Conservation (phyloP, 139 green algal genomes). For the Volvox africanus region DNA sequence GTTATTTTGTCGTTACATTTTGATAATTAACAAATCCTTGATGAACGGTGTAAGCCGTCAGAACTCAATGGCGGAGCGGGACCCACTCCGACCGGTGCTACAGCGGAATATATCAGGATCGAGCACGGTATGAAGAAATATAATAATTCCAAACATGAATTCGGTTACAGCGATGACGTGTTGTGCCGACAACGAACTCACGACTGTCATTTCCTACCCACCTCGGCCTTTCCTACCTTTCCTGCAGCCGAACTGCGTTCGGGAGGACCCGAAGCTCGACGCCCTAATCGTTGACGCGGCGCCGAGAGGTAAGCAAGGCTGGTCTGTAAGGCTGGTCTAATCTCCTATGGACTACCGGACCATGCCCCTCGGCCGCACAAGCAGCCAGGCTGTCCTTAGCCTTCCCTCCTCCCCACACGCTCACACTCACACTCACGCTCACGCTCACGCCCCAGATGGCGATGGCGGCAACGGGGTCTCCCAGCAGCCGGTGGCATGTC, state of each 20-base stretch:
- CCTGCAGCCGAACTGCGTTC: not conserved
- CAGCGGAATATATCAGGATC: not conserved
- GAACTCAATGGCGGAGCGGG: not conserved
- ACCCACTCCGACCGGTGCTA: not conserved
- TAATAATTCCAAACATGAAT: too few relatives aligned
- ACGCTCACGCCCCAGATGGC: not conserved
- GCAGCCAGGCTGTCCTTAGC: not conserved
- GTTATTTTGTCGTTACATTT: too few relatives aligned
- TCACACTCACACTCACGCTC: not conserved
- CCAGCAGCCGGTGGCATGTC: not conserved
- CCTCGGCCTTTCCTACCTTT: too few relatives aligned
- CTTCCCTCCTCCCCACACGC: not conserved
- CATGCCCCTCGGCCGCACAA: not conserved
- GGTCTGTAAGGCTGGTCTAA: too few relatives aligned
- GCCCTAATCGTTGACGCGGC: not conserved
- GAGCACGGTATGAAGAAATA: not conserved
- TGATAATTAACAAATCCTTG: not conserved
- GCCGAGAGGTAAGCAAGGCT: not conserved
- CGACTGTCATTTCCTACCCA: too few relatives aligned
- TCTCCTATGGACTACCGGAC: not conserved
- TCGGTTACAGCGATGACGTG: too few relatives aligned
- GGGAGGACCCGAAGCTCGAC: conserved; percentile 5
- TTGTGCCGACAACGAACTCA: too few relatives aligned
- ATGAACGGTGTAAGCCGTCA: not conserved
- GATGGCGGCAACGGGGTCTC: not conserved